phyloP scores from a whole-genome alignment of 345 rosid genomes.

The Melaleuca quinquenervia region DNA sequence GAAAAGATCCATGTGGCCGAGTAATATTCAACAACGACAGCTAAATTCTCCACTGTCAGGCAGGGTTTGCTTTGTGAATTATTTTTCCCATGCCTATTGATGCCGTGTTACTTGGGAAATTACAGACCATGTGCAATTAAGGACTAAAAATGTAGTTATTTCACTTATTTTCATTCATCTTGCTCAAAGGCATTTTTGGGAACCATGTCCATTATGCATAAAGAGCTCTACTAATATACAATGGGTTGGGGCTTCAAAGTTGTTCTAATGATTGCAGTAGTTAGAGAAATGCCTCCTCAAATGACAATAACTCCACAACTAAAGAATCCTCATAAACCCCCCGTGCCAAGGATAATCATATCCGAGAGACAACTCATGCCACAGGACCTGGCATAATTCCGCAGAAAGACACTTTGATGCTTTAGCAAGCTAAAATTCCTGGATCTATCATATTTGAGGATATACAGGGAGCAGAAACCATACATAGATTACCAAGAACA shows the following conservation, averaged over 20 bases:
- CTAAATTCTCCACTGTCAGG: not conserved
- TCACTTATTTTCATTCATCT: not conserved
- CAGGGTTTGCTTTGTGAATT: not conserved
- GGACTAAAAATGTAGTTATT: not conserved
- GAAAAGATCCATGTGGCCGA: not conserved
- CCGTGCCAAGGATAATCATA: not conserved
- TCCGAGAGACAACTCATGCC: not conserved
- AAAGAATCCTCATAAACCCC: not conserved
- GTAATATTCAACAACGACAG: not conserved
- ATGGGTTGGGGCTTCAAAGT: not conserved
- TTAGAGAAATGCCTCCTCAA: not conserved
- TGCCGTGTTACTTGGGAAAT: not conserved
- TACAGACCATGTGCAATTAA: not conserved
- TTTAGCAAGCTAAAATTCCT: not conserved
- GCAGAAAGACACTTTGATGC: not conserved
- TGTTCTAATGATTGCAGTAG: not conserved
- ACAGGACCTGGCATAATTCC: not conserved
- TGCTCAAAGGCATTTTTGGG: not conserved
- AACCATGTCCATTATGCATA: not conserved
- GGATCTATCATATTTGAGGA: not conserved
- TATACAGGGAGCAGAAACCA: not conserved
- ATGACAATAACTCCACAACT: not conserved
- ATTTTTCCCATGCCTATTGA: not conserved
- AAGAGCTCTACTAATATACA: not conserved
- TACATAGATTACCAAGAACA: not conserved